phyloP scores from a whole-genome alignment of 2,329 filamentous ascomycete genomes.

The Setomelanomma holmii region DNA sequence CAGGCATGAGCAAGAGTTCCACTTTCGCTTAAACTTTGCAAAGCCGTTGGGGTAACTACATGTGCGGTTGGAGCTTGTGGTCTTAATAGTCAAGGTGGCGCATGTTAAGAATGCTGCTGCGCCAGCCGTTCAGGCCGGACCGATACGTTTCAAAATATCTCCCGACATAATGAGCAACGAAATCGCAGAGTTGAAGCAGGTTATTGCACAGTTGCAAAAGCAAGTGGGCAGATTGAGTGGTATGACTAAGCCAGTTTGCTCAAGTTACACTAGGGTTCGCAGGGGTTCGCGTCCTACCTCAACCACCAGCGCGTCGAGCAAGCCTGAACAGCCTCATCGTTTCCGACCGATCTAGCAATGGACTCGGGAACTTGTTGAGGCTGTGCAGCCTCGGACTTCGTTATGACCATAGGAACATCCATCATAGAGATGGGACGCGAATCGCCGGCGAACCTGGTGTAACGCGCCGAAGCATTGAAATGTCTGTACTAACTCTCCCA shows the following conservation, averaged over 20 bases:
- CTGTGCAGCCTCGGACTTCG: too few relatives aligned
- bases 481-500: slow-evolving; percentile 12
- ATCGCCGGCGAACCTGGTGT: too few relatives aligned
- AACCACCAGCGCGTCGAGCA: too few relatives aligned
- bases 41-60: slow-evolving; percentile 12
- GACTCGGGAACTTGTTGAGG: too few relatives aligned
- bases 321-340: too few relatives aligned
- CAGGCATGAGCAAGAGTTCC: slow-evolving; percentile 14
- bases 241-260: slow-evolving; percentile 16
- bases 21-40: slow-evolving; percentile 8
- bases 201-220: slow-evolving; percentile 36
- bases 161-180: slow-evolving; percentile 34
- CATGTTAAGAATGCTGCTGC: slow-evolving; percentile 19
- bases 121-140: not conserved
- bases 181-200: slow-evolving; percentile 36
- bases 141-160: not conserved
- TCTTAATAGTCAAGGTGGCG: slow-evolving; percentile 2
- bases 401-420: too few relatives aligned
- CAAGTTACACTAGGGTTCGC: not conserved
- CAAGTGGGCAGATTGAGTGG: slow-evolving; percentile 39
- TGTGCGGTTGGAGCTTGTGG: slow-evolving; percentile 11
- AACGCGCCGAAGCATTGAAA: too few relatives aligned
- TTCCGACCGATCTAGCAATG: too few relatives aligned
- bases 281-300: not conserved
- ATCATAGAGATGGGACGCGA: too few relatives aligned